Conservation (phyloP, 768 basidiomycete genomes). For the Mycena alexandri region DNA sequence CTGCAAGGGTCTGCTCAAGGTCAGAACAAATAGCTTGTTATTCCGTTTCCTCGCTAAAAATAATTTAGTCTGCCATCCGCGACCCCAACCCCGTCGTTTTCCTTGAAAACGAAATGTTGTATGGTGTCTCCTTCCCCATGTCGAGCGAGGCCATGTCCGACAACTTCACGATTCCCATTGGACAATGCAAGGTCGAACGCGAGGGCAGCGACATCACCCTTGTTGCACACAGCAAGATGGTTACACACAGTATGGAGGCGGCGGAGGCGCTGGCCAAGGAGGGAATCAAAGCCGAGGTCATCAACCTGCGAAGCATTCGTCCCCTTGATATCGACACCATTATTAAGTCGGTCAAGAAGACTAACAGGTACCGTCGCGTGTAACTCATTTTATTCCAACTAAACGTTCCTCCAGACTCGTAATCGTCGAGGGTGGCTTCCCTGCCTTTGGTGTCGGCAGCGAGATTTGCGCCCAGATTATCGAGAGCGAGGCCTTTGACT, state of each 20-base stretch:
- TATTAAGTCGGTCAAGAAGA: constrained; percentile 98
- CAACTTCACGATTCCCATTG: constrained; percentile 95
- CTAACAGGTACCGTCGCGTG: constrained; percentile 76
- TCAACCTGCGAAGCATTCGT: constrained; percentile 96
- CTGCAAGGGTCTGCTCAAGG: constrained; percentile 98
- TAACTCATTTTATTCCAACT: not conserved
- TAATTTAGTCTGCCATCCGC: constrained; percentile 87
- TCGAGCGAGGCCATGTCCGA: constrained; percentile 95
- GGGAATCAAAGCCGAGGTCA: constrained; percentile 96
- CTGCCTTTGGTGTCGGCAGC: constrained; percentile 96
- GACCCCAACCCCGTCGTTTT: constrained; percentile 99
- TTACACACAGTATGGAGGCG: constrained; percentile 93
- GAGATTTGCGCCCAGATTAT: constrained; percentile 98
- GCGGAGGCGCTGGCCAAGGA: constrained; percentile 95
- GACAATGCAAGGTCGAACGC: constrained; percentile 96
- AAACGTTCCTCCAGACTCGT: constrained; percentile 70
- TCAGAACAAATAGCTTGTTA: constrained; percentile 45
- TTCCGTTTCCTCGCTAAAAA: not conserved
- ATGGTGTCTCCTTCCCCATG: constrained; percentile 98
- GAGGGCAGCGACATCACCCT: constrained; percentile 94
- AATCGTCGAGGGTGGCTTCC: constrained; percentile 98
- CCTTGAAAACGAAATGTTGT: constrained; percentile 99
- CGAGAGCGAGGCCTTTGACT: constrained; percentile 98
- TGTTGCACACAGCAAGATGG: constrained; percentile 99
- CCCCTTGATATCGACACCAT: constrained; percentile 99